A percentile compares a stretch with the other conserved stretches of the same genome.
phyloP scores from a whole-genome alignment of 805 yeast genomes.

The Lachancea lanzarotensis region DNA sequence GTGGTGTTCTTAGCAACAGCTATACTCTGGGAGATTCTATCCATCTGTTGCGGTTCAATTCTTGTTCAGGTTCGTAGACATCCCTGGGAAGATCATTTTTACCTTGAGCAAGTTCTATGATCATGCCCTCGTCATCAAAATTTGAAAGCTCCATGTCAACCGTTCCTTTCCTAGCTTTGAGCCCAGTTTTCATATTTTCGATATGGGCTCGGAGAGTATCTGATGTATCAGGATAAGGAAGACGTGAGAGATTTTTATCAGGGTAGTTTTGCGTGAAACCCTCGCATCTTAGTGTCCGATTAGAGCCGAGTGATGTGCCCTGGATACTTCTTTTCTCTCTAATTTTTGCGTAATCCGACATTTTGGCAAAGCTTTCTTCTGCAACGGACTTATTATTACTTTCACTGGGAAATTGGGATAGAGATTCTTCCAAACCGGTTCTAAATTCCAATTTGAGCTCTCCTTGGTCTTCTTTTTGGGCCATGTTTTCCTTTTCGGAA shows the following conservation, averaged over 20 bases:
- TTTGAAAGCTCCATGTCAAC: neutral
- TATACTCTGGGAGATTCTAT: slow-evolving; percentile 9
- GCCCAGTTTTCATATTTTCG: slow-evolving; percentile 1
- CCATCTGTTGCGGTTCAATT: slow-evolving; percentile 19
- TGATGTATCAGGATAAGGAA: slow-evolving; percentile 5
- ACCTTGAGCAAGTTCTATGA: slow-evolving; percentile 1
- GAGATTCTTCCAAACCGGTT: slow-evolving; percentile 9
- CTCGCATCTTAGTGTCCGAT: slow-evolving; percentile 4
- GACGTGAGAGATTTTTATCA: neutral
- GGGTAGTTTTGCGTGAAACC: neutral
- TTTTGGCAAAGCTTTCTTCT: neutral
- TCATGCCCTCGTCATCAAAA: neutral
- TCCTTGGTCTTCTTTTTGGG: slow-evolving; percentile 1
- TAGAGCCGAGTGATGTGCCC: slow-evolving; percentile 1
- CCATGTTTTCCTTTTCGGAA: neutral
- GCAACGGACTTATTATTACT: neutral
- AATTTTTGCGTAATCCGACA: neutral
- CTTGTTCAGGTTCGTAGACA: slow-evolving; percentile 15
- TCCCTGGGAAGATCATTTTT: neutral
- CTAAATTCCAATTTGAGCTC: slow-evolving; percentile 6
- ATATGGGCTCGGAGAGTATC: slow-evolving; percentile 3
- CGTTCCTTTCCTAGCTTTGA: neutral
- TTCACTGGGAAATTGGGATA: slow-evolving; percentile 7
- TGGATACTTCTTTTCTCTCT: slow-evolving; percentile 1
- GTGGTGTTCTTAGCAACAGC: slow-evolving; percentile 6